Evolutionary conservation across 2,329 filamentous ascomycete genomes (phyloP).

Genomic region (Fusarium brachygibbosum): DNA sequence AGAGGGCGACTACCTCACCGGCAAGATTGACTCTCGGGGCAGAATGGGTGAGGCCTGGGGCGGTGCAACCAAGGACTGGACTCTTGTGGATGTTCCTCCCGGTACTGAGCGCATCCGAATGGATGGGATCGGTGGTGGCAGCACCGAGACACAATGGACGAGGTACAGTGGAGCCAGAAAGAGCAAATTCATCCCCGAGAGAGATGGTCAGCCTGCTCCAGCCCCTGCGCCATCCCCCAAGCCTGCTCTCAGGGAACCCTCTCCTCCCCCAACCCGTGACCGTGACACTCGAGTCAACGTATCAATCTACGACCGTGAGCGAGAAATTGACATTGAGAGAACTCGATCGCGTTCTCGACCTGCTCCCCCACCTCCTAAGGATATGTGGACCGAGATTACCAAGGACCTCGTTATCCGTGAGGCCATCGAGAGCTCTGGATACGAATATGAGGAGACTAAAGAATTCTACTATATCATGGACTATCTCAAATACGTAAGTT

Average conservation of each 20-base stretch:
- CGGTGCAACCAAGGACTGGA: conserved; percentile 82
- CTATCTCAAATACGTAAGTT: conserved; percentile 86
- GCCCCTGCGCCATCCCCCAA: conserved; percentile 39
- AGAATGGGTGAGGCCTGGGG: conserved; percentile 80
- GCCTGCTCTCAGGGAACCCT: conserved; percentile 46
- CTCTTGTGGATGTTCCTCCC: conserved; percentile 85
- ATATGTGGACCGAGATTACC: conserved; percentile 97
- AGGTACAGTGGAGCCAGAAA: conserved; percentile 83
- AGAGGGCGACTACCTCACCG: conserved; percentile 73
- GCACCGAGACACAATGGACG: conserved; percentile 82
- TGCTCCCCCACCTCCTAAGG: conserved; percentile 62
- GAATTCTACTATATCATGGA: conserved; percentile 93
- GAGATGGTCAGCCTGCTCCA: conserved; percentile 62
- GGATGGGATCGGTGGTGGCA: conserved; percentile 82
- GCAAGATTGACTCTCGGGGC: conserved; percentile 69
- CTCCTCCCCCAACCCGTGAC: conserved; percentile 51
- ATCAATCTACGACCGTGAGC: conserved; percentile 61
- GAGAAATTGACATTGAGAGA: conserved; percentile 68
- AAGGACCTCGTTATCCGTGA: conserved; percentile 90
- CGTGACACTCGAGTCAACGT: conserved; percentile 57
- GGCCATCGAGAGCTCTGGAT: conserved; percentile 86
- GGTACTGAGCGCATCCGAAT: conserved; percentile 86
- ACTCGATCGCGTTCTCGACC: conserved; percentile 64
- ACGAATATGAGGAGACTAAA: conserved; percentile 91
- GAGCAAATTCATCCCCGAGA: conserved; percentile 79